These are phyloP conservation scores for Lasiodiplodia sp. DNA, from an alignment of 2,329 filamentous ascomycete genomes.

Conservation along the genomic window DNA sequence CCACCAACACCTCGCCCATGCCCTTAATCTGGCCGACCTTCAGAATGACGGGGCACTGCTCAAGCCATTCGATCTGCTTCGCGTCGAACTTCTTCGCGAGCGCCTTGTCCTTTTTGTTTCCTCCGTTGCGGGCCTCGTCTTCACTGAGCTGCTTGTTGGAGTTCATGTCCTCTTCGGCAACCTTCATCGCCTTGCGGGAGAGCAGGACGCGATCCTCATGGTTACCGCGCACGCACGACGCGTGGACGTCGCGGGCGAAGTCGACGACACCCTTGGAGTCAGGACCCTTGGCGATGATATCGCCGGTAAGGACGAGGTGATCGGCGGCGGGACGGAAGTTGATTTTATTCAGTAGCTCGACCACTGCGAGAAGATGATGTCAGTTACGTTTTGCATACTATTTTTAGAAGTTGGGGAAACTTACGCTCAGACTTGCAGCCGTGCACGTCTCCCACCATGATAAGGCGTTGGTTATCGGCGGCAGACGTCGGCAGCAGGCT, in stretches of 20 bases:
- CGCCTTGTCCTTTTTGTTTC: constrained; percentile 9
- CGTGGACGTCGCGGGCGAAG: constrained; percentile 74
- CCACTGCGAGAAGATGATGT: constrained; percentile 44
- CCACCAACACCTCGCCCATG: constrained; percentile 73
- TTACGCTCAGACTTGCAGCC: constrained; percentile 76
- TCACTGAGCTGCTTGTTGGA: constrained; percentile 42
- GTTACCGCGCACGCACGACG: constrained; percentile 87
- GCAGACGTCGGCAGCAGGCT: constrained; percentile 52
- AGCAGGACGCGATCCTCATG: constrained; percentile 89
- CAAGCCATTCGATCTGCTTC: constrained; percentile 73
- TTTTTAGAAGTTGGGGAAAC: constrained; percentile 30
- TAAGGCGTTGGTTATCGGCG: constrained; percentile 63
- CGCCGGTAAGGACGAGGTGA: constrained; percentile 48
- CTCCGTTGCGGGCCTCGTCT: constrained; percentile 56
- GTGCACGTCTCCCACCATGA: constrained; percentile 92
- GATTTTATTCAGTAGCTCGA: constrained; percentile 70
- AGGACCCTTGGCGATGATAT: constrained; percentile 79
- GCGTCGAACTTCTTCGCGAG: constrained; percentile 61
- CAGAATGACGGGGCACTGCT: constrained; percentile 78
- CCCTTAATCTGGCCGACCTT: constrained; percentile 68
- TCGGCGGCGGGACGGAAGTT: constrained; percentile 66
- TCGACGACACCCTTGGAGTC: constrained; percentile 80
- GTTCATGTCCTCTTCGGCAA: constrained; percentile 39
- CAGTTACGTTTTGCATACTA: neutral
- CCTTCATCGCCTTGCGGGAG: constrained; percentile 55